Conservation (phyloP, 768 basidiomycete genomes). For the Lactarius deliciosus region DNA sequence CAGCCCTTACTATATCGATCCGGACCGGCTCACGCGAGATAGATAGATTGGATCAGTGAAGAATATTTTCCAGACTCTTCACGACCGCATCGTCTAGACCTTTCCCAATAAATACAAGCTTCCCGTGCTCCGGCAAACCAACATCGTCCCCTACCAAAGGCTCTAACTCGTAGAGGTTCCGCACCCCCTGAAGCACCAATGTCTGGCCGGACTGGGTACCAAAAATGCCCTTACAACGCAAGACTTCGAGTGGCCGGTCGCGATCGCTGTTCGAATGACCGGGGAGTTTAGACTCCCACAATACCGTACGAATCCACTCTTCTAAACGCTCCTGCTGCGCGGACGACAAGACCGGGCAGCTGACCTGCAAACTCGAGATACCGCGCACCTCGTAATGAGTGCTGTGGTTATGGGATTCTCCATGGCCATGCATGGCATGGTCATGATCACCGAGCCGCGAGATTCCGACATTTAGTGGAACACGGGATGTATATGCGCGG, state of each 20-base stretch:
- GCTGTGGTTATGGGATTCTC: slow-evolving; percentile 29
- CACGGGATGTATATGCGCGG: slow-evolving; percentile 67
- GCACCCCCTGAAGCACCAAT: slow-evolving; percentile 87
- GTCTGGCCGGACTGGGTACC: slow-evolving; percentile 50
- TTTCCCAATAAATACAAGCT: slow-evolving; percentile 86
- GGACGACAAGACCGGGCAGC: slow-evolving; percentile 57
- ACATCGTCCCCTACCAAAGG: slow-evolving; percentile 38
- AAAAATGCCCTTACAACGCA: slow-evolving; percentile 90
- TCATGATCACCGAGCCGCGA: slow-evolving; percentile 33
- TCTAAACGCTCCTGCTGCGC: slow-evolving; percentile 58
- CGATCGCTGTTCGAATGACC: slow-evolving; percentile 24
- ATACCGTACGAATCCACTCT: slow-evolving; percentile 72
- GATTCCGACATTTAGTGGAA: slow-evolving; percentile 34
- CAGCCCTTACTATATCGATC: neutral
- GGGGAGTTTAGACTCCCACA: slow-evolving; percentile 76
- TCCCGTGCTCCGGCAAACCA: slow-evolving; percentile 63
- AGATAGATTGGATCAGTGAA: slow-evolving; percentile 10
- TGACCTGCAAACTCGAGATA: slow-evolving; percentile 78
- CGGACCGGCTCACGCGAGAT: slow-evolving; percentile 15
- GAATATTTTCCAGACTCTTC: slow-evolving; percentile 46
- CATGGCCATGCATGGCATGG: slow-evolving; percentile 36
- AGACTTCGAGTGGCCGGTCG: slow-evolving; percentile 48
- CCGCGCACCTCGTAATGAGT: slow-evolving; percentile 72
- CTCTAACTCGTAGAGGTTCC: slow-evolving; percentile 81
- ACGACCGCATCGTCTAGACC: slow-evolving; percentile 61